phyloP scores from a whole-genome alignment of 2,329 filamentous ascomycete genomes.

The Penicillium sclerotiorum region DNA sequence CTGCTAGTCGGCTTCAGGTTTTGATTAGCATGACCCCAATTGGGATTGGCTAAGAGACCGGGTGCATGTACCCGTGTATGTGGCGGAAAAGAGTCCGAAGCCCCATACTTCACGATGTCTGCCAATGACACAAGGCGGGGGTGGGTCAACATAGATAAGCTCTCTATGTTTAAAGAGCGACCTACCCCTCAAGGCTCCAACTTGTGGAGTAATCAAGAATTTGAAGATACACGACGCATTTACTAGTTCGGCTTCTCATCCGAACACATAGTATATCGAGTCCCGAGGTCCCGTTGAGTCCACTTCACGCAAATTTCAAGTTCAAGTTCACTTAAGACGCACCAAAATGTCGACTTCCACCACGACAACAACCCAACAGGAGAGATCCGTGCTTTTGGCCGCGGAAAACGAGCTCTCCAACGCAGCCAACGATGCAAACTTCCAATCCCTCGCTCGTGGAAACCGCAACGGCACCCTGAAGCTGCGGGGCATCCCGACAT shows the following conservation, averaged over 20 bases:
- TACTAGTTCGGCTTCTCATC: no score
- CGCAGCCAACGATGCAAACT: slow-evolving; percentile 30
- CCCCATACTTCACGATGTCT: slow-evolving; percentile 13
- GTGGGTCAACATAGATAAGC: slow-evolving; percentile 18
- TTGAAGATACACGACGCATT: no score
- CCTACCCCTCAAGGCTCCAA: background rate
- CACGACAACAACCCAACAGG: slow-evolving; percentile 10
- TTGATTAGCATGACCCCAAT: no score
- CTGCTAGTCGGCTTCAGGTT: no score
- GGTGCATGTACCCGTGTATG: no score
- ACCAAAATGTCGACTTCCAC: slow-evolving; percentile 22
- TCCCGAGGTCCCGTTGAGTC: no score
- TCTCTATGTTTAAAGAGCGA: background rate
- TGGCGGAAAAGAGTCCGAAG: slow-evolving; percentile 6
- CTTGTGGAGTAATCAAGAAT: no score
- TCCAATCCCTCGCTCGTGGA: slow-evolving; percentile 41
- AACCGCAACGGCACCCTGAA: slow-evolving; percentile 39
- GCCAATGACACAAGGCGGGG: slow-evolving; percentile 23
- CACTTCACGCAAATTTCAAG: no score
- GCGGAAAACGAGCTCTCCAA: slow-evolving; percentile 24
- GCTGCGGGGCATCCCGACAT: slow-evolving; percentile 42
- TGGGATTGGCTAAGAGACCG: no score
- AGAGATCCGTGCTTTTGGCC: slow-evolving; percentile 21
- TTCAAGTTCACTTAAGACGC: background rate
- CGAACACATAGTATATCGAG: no score